These are phyloP conservation scores for Aspergillus campestris DNA, from an alignment of 495 filamentous ascomycete genomes.

Conservation along the genomic window DNA sequence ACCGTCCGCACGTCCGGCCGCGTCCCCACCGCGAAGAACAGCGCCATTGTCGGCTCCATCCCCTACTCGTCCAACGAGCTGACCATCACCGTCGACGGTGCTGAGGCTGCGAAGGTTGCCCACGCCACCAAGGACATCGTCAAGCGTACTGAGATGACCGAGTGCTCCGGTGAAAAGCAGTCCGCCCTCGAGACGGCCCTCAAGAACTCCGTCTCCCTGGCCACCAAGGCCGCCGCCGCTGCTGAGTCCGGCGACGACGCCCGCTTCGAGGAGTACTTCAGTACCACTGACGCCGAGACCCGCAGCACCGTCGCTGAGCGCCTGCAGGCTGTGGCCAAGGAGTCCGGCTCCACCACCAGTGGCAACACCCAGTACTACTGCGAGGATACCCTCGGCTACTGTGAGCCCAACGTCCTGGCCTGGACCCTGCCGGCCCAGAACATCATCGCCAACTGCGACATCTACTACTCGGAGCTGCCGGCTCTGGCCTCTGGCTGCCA, in stretches of 20 bases:
- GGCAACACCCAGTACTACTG: constrained; percentile 45
- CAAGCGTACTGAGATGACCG: constrained; percentile 42
- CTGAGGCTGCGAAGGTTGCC: constrained; percentile 36
- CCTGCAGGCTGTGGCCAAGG: constrained; percentile 40
- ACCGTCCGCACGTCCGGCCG: constrained; percentile 42
- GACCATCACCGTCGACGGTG: constrained; percentile 41
- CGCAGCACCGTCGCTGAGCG: constrained; percentile 44
- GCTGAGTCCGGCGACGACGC: constrained; percentile 39
- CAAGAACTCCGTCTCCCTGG: constrained; percentile 40
- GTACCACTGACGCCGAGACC: constrained; percentile 35
- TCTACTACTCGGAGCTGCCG: constrained; percentile 45
- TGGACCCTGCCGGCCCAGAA: constrained; percentile 46
- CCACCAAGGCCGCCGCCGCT: constrained; percentile 44
- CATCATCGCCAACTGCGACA: constrained; percentile 47
- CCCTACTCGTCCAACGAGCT: constrained; percentile 40
- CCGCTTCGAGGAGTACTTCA: constrained; percentile 56
- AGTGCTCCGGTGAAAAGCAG: constrained; percentile 39
- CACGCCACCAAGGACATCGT: constrained; percentile 35
- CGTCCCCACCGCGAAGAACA: constrained; percentile 37
- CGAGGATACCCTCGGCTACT: constrained; percentile 40
- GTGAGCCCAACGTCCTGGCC: constrained; percentile 43
- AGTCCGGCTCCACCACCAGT: constrained; percentile 35
- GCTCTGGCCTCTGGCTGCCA: constrained; percentile 40
- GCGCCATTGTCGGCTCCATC: constrained; percentile 35
- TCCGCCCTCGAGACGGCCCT: constrained; percentile 38